Percentiles rank a stretch among this genome's conserved stretches.
phyloP scores from a whole-genome alignment of 306 rosid species.

The Hippophae rhamnoides region DNA sequence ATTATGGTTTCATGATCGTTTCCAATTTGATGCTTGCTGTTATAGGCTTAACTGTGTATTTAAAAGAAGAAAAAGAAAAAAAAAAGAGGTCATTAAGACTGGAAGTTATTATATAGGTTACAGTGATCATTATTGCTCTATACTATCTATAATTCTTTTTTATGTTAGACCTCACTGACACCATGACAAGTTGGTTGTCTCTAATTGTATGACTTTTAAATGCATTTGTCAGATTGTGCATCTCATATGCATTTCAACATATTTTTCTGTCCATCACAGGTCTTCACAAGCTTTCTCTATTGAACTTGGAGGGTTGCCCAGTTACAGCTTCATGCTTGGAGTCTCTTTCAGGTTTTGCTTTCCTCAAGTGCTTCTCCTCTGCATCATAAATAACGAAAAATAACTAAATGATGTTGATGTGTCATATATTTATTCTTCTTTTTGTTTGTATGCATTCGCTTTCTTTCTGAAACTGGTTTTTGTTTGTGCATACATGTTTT shows the following conservation, averaged over 20 bases:
- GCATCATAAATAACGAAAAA: neutral
- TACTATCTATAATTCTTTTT: no score
- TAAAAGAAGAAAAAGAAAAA: no score
- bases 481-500: neutral
- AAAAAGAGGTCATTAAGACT: no score
- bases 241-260: slow-evolving; percentile 10
- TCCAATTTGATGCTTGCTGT: no score
- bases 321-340: slow-evolving; percentile 78
- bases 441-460: neutral
- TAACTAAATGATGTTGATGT: neutral
- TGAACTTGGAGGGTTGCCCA: slow-evolving; percentile 90
- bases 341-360: slow-evolving; percentile 69
- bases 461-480: neutral
- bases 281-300: slow-evolving; percentile 53
- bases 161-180: no score
- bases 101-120: no score
- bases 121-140: no score
- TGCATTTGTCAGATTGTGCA: neutral
- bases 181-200: no score
- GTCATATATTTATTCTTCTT: neutral
- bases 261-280: slow-evolving; percentile 43
- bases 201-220: neutral
- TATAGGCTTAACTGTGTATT: no score
- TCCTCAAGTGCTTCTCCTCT: slow-evolving; percentile 6
- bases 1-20: no score